Conservation (phyloP, 1,284 basidiomycete genomes). For the Ganoderma boninense region DNA sequence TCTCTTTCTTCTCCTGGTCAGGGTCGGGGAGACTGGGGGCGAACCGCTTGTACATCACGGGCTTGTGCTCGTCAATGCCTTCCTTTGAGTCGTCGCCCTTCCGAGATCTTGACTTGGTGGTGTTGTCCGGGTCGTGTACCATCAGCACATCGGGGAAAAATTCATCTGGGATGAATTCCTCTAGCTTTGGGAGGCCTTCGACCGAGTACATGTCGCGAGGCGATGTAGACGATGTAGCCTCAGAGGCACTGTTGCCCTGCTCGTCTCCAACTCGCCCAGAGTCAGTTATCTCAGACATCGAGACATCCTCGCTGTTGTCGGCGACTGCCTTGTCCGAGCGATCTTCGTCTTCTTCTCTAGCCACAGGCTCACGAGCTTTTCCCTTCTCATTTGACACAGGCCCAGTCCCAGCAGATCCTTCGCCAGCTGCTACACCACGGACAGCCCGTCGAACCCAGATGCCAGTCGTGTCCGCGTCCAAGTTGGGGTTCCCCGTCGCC, state of each 20-base stretch:
- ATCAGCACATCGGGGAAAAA: slow-evolving; percentile 44
- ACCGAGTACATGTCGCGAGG: slow-evolving; percentile 16
- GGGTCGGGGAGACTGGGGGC: slow-evolving; percentile 25
- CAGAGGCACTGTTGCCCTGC: not conserved
- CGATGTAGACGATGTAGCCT: not conserved
- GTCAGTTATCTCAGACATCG: not conserved
- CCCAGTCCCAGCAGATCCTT: not conserved
- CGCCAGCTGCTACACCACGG: not conserved
- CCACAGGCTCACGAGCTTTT: not conserved
- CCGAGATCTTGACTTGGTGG: slow-evolving; percentile 13
- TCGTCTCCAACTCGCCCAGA: not conserved
- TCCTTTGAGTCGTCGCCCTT: not conserved
- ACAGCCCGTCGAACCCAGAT: not conserved
- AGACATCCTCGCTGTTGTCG: not conserved
- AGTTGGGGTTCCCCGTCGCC: not conserved
- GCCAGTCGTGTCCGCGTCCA: slow-evolving; percentile 11
- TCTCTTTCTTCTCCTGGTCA: slow-evolving; percentile 8
- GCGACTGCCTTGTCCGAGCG: not conserved
- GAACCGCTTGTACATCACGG: slow-evolving; percentile 37
- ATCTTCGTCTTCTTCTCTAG: not conserved
- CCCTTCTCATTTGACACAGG: not conserved
- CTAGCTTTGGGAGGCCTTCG: slow-evolving; percentile 38
- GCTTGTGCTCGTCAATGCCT: not conserved
- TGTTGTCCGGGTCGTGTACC: slow-evolving; percentile 39
- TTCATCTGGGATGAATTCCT: slow-evolving; percentile 43